These are phyloP conservation scores for Paxillus involutus DNA, from an alignment of 768 basidiomycete species.

Conservation along the genomic window DNA sequence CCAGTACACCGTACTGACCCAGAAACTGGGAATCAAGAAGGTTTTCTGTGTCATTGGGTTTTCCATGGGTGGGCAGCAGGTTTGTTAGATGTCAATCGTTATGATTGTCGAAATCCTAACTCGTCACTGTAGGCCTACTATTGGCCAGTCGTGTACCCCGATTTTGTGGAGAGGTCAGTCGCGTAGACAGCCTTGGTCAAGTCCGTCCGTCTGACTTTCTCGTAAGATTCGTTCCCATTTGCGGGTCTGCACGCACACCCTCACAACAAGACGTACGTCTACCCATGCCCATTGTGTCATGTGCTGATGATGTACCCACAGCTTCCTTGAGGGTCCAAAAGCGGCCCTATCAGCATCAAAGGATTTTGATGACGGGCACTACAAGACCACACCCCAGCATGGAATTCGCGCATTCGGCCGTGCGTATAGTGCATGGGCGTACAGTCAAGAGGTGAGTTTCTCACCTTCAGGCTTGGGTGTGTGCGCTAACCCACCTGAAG, in stretches of 20 bases:
- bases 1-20: conserved; percentile 50
- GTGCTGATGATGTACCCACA: conserved; percentile 14
- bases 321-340: conserved; percentile 62
- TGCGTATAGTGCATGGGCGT: conserved; percentile 59
- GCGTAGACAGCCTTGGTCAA: not conserved
- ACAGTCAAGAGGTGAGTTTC: conserved; percentile 48
- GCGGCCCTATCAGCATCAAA: conserved; percentile 51
- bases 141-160: conserved; percentile 56
- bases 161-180: conserved; percentile 47
- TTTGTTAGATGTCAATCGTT: conserved; percentile 4
- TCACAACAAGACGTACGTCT: conserved; percentile 51
- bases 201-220: not conserved
- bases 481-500: conserved; percentile 26
- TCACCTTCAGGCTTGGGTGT: not conserved
- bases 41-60: conserved; percentile 51
- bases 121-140: conserved; percentile 44
- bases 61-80: conserved; percentile 59
- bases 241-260: conserved; percentile 54
- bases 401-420: conserved; percentile 58
- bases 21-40: conserved; percentile 44
- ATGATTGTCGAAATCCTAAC: not conserved
- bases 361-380: conserved; percentile 56
- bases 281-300: not conserved
- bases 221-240: conserved; percentile 49
- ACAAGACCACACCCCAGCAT: conserved; percentile 43